These are phyloP conservation scores for Phyllosticta ampelicida DNA, from an alignment of 2,329 filamentous ascomycete species.

Conservation along the genomic window DNA sequence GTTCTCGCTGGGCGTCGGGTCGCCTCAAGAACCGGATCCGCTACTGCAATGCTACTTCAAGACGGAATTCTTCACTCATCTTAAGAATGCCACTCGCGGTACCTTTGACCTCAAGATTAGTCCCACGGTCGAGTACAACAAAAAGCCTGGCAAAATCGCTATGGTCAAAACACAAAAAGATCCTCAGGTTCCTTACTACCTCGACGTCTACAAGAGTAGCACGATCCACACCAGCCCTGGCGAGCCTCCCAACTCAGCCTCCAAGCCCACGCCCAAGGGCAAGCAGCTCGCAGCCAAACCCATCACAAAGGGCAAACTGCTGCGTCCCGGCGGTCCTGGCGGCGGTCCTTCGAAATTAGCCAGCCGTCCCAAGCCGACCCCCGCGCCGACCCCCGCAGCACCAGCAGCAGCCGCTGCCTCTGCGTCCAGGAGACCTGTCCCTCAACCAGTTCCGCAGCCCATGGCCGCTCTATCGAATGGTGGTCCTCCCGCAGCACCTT, in stretches of 20 bases:
- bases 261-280: conserved; percentile 73
- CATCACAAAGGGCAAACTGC: conserved; percentile 85
- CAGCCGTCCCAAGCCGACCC: conserved; percentile 29
- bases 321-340: conserved; percentile 78
- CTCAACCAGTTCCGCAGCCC: conserved; percentile 44
- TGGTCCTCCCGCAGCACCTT: conserved; percentile 28
- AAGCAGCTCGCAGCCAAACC: conserved; percentile 80
- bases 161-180: conserved; percentile 86
- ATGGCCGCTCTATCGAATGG: conserved; percentile 42
- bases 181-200: conserved; percentile 52
- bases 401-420: conserved; percentile 25
- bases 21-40: conserved; percentile 85
- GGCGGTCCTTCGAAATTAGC: conserved; percentile 67
- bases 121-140: conserved; percentile 76
- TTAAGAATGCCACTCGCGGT: conserved; percentile 68
- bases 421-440: conserved; percentile 6
- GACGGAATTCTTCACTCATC: conserved; percentile 92
- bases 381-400: conserved; percentile 10
- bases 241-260: conserved; percentile 71
- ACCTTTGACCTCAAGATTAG: conserved; percentile 71
- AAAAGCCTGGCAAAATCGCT: conserved; percentile 91
- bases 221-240: conserved; percentile 78
- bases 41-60: conserved; percentile 89
- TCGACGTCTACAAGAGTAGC: conserved; percentile 86
- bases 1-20: conserved; percentile 88